These are phyloP conservation scores for Xylariomycetidae sp. DNA, from an alignment of 2,329 filamentous ascomycete species.

Conservation along the genomic window DNA sequence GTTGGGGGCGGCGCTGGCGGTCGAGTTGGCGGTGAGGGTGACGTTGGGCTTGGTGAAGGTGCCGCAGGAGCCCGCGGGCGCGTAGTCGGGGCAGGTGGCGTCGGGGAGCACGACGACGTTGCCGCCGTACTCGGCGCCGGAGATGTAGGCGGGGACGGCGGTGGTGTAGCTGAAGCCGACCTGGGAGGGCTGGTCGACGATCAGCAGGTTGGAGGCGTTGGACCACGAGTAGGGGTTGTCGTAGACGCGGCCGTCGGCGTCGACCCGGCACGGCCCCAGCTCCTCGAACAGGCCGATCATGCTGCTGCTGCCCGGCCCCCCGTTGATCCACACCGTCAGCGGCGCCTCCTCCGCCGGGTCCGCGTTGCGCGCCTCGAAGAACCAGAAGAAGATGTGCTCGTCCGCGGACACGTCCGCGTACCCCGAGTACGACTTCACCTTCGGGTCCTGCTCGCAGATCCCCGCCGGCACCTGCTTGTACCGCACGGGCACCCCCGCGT, in stretches of 20 bases:
- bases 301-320: constrained; percentile 45
- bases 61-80: constrained; percentile 37
- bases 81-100: constrained; percentile 44
- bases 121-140: constrained; percentile 14
- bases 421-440: constrained; percentile 36
- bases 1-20: constrained; percentile 45
- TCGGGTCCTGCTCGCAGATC: constrained; percentile 37
- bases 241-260: constrained; percentile 34
- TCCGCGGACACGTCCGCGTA: constrained; percentile 35
- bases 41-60: constrained; percentile 47
- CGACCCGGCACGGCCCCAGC: constrained; percentile 32
- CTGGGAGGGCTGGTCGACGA: constrained; percentile 55
- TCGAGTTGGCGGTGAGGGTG: constrained; percentile 46
- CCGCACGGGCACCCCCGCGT: constrained; percentile 34
- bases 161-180: constrained; percentile 47
- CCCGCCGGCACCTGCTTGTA: constrained; percentile 42
- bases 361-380: constrained; percentile 41
- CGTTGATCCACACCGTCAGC: constrained; percentile 47
- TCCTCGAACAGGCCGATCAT: constrained; percentile 51
- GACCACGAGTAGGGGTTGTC: constrained; percentile 56
- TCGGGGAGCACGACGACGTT: constrained; percentile 40
- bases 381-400: constrained; percentile 41
- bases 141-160: constrained; percentile 26
- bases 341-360: constrained; percentile 38
- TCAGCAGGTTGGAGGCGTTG: constrained; percentile 53